A percentile compares a stretch with the other conserved stretches of the same genome.
These are phyloP conservation scores for Lophiostoma macrostomum DNA, from an alignment of 495 filamentous ascomycete species.

Conservation along the genomic window DNA sequence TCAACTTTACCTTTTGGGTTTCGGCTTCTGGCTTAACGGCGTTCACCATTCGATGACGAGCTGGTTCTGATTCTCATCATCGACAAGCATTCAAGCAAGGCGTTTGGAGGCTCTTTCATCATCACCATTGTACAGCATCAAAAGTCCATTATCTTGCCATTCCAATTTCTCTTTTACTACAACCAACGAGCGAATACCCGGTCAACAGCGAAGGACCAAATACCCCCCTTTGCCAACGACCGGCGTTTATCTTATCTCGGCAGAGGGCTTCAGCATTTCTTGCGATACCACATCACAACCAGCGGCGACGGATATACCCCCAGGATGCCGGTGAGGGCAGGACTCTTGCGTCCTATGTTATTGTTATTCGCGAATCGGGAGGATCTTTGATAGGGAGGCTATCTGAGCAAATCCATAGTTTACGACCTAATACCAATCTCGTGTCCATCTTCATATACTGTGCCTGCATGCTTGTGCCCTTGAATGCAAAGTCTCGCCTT, in stretches of 20 bases:
- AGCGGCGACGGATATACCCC: slow-evolving; percentile 34
- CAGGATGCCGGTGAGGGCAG: slow-evolving; percentile 28
- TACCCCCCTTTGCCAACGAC: too few species aligned
- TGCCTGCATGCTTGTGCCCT: too few species aligned
- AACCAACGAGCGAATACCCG: slow-evolving; percentile 4
- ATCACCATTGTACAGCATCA: neutral
- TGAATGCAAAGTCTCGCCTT: too few species aligned
- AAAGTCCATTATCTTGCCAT: neutral
- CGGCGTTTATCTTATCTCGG: neutral
- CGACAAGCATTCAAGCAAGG: slow-evolving; percentile 17
- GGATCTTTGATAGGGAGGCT: neutral
- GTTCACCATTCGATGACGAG: slow-evolving; percentile 23
- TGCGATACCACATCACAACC: slow-evolving; percentile 10
- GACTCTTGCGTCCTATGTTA: neutral
- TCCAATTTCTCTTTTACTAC: slow-evolving; percentile 1
- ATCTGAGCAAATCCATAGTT: too few species aligned
- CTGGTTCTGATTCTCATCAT: slow-evolving; percentile 35
- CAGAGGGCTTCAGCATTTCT: neutral
- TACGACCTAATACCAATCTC: too few species aligned
- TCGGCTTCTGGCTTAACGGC: slow-evolving; percentile 1
- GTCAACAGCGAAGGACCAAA: too few species aligned
- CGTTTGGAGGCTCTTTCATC: slow-evolving; percentile 6
- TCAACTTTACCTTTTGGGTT: slow-evolving; percentile 1
- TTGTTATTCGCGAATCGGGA: neutral
- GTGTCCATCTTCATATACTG: too few species aligned